Conservation (phyloP, 371 early-diverging fungal genomes). For the Encephalitozoon intestinalis region DNA sequence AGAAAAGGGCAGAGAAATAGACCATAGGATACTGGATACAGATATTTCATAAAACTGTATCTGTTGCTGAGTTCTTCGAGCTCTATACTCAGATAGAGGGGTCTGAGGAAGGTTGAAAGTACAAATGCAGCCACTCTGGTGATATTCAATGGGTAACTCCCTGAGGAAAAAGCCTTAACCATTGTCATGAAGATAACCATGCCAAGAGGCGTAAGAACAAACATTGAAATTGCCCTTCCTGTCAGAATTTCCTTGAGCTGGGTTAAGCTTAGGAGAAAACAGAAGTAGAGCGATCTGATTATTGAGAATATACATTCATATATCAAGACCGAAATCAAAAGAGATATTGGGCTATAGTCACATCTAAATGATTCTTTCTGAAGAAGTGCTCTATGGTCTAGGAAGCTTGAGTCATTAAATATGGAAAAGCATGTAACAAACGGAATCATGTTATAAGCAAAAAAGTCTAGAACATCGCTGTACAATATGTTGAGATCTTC, state of each 20-base stretch:
- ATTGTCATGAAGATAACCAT: conserved; percentile 5
- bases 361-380: background rate
- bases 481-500: background rate
- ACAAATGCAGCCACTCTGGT: conserved; percentile 4
- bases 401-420: conserved; percentile 1
- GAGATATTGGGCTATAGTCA: background rate
- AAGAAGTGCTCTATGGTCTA: background rate
- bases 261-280: background rate
- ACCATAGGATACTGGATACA: background rate
- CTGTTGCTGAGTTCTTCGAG: background rate
- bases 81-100: background rate
- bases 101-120: conserved; percentile 1
- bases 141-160: background rate
- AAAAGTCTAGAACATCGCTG: background rate
- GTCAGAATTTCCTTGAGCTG: background rate
- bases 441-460: background rate
- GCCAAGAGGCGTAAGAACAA: background rate
- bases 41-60: background rate
- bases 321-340: background rate
- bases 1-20: conserved; percentile 7
- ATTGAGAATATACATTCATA: background rate
- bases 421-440: background rate
- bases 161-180: background rate
- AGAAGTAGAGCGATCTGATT: background rate
- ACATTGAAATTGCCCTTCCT: background rate